A percentile compares a stretch with the other conserved stretches of the same genome.
Conservation (phyloP, 768 basidiomycete genomes). For the Lactarius akahatsu region DNA sequence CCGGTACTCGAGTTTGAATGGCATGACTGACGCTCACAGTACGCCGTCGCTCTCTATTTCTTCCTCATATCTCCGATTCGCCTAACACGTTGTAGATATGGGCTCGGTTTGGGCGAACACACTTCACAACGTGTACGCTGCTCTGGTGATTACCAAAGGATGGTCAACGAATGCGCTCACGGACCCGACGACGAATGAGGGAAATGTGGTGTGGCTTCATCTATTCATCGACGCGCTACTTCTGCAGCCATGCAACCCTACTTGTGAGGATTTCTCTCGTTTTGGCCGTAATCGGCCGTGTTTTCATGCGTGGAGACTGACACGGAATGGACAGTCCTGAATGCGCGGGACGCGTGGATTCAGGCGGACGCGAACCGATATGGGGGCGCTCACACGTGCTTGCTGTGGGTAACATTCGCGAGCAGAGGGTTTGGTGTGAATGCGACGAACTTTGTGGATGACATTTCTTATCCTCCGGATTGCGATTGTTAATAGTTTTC, state of each 20-base stretch:
- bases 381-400: slow-evolving; percentile 46
- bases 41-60: slow-evolving; percentile 27
- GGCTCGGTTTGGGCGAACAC: slow-evolving; percentile 59
- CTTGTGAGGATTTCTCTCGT: slow-evolving; percentile 39
- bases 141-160: slow-evolving; percentile 33
- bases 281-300: not conserved
- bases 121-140: slow-evolving; percentile 40
- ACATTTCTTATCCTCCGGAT: slow-evolving; percentile 33
- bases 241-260: slow-evolving; percentile 50
- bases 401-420: slow-evolving; percentile 47
- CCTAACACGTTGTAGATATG: slow-evolving; percentile 38
- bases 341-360: slow-evolving; percentile 51
- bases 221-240: slow-evolving; percentile 51
- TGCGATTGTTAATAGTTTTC: slow-evolving; percentile 22
- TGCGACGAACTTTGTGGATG: slow-evolving; percentile 38
- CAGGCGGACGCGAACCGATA: slow-evolving; percentile 52
- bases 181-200: slow-evolving; percentile 42
- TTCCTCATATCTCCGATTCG: not conserved
- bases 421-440: slow-evolving; percentile 48
- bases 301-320: not conserved
- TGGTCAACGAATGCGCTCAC: slow-evolving; percentile 27
- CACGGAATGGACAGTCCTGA: slow-evolving; percentile 36
- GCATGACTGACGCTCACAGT: slow-evolving; percentile 49
- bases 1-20: slow-evolving; percentile 41
- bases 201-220: slow-evolving; percentile 54